Evolutionary conservation across 305 asterid species (phyloP).

Genomic region (Solanum hybrid): DNA sequence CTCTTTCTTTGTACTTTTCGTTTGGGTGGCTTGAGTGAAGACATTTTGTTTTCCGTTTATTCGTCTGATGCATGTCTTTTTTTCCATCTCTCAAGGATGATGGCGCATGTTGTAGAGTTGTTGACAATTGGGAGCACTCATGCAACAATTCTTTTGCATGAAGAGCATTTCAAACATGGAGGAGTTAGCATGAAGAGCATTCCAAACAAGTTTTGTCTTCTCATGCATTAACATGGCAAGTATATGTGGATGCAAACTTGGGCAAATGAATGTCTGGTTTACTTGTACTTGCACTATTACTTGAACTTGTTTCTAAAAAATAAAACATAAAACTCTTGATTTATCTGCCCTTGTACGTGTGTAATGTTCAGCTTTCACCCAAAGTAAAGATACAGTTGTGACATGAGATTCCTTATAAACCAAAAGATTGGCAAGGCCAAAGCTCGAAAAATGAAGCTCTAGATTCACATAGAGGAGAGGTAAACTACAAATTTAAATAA

Average conservation of each 20-base stretch:
- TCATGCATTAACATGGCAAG: conserved; percentile 92
- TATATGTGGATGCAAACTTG: conserved; percentile 27
- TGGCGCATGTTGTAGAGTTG: conserved; percentile 76
- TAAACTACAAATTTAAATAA: too few relatives aligned
- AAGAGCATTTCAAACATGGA: conserved; percentile 55
- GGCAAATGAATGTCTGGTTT: neutral
- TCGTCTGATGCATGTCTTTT: neutral
- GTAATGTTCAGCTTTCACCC: too few relatives aligned
- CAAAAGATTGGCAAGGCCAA: too few relatives aligned
- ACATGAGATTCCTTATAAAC: too few relatives aligned
- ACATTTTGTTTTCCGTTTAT: neutral
- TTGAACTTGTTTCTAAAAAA: neutral
- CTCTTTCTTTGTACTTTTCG: neutral
- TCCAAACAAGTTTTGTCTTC: conserved; percentile 92
- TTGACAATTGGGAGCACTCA: conserved; percentile 73
- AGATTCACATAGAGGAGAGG: too few relatives aligned
- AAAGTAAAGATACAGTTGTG: too few relatives aligned
- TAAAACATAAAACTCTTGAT: neutral
- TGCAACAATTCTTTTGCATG: conserved; percentile 65
- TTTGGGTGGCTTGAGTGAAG: neutral
- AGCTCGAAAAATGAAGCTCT: too few relatives aligned
- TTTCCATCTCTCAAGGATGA: conserved; percentile 50
- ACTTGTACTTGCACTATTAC: neutral
- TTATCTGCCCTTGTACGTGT: too few relatives aligned
- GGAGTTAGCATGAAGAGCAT: conserved; percentile 92